Conservation (phyloP, 192 early-diverging fungal genomes). For the Backusella mclennaniae region DNA sequence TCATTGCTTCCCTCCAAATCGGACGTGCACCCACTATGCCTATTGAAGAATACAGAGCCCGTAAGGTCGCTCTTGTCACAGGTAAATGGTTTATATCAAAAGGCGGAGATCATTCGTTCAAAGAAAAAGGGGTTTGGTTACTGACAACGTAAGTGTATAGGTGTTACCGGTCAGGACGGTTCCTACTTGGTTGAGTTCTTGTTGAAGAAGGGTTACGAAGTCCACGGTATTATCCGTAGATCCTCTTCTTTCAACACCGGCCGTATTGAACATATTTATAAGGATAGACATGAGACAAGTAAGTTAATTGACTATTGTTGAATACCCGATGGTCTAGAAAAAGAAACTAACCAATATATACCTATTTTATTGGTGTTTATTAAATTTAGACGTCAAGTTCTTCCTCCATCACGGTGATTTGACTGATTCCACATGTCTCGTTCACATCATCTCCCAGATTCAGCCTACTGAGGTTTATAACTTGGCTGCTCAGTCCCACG, state of each 20-base stretch:
- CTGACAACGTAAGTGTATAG: slow-evolving; percentile 32
- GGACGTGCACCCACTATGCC: slow-evolving; percentile 16
- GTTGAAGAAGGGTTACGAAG: slow-evolving; percentile 71
- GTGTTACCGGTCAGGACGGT: slow-evolving; percentile 82
- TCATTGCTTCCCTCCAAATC: slow-evolving; percentile 1
- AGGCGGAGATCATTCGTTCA: not conserved
- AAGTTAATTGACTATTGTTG: slow-evolving; percentile 26
- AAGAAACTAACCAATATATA: not conserved
- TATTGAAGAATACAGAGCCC: slow-evolving; percentile 53
- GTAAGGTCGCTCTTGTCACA: slow-evolving; percentile 62
- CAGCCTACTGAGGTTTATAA: slow-evolving; percentile 79
- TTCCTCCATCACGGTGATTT: slow-evolving; percentile 79
- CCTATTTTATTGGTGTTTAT: not conserved
- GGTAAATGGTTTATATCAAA: slow-evolving; percentile 36
- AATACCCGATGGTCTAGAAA: not conserved
- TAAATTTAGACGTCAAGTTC: slow-evolving; percentile 54
- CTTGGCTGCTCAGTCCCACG: slow-evolving; percentile 74
- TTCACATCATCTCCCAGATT: slow-evolving; percentile 69
- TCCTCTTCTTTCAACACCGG: slow-evolving; percentile 85
- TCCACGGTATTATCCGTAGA: slow-evolving; percentile 78
- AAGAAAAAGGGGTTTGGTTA: not conserved
- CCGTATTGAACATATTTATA: slow-evolving; percentile 76
- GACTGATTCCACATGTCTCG: slow-evolving; percentile 75
- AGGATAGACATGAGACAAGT: slow-evolving; percentile 63
- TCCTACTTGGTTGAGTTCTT: slow-evolving; percentile 75